A percentile compares a stretch with the other conserved stretches of the same genome.
phyloP scores from a whole-genome alignment of 2,329 filamentous ascomycete species.

The Leptographium lundbergii region DNA sequence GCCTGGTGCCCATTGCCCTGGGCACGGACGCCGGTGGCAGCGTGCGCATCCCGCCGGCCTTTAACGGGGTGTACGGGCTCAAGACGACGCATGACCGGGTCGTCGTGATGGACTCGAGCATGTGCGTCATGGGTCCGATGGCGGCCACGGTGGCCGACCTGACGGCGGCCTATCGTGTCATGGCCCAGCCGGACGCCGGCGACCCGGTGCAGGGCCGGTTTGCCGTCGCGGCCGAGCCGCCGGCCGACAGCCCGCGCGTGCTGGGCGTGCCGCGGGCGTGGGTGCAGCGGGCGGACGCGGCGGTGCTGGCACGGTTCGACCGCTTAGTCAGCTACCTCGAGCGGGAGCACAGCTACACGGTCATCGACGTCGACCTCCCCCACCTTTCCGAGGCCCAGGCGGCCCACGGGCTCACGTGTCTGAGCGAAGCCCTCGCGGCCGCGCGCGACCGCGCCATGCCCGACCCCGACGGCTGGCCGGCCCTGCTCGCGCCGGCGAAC shows the following conservation, averaged over 20 bases:
- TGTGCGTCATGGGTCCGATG: constrained; percentile 60
- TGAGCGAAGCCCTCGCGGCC: constrained; percentile 51
- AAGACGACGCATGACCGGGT: constrained; percentile 67
- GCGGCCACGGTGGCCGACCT: constrained; percentile 66
- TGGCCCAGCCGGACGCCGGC: constrained; percentile 59
- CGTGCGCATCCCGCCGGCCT: constrained; percentile 59
- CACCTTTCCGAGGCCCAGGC: constrained; percentile 58
- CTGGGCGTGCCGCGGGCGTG: constrained; percentile 59
- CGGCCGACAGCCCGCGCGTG: constrained; percentile 30
- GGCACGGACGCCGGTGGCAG: constrained; percentile 66
- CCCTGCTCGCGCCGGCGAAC: constrained; percentile 52
- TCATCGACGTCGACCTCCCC: constrained; percentile 52
- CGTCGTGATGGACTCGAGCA: constrained; percentile 37
- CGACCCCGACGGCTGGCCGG: constrained; percentile 35
- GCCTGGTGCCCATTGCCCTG: constrained; percentile 61
- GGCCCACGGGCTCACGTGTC: constrained; percentile 66
- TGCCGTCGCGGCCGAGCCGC: constrained; percentile 36
- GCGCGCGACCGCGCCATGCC: constrained; percentile 27
- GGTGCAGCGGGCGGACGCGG: constrained; percentile 55
- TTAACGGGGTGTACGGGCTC: constrained; percentile 71
- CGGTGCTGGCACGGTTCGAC: constrained; percentile 50
- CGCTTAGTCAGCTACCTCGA: constrained; percentile 45
- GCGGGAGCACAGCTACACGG: constrained; percentile 32
- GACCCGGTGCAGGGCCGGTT: constrained; percentile 51
- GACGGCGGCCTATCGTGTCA: constrained; percentile 67